Percentiles rank a stretch among this genome's conserved stretches.
These are phyloP conservation scores for Dictyostelium firmibasis DNA, from an alignment of 78 protist genomes.

Conservation along the genomic window DNA sequence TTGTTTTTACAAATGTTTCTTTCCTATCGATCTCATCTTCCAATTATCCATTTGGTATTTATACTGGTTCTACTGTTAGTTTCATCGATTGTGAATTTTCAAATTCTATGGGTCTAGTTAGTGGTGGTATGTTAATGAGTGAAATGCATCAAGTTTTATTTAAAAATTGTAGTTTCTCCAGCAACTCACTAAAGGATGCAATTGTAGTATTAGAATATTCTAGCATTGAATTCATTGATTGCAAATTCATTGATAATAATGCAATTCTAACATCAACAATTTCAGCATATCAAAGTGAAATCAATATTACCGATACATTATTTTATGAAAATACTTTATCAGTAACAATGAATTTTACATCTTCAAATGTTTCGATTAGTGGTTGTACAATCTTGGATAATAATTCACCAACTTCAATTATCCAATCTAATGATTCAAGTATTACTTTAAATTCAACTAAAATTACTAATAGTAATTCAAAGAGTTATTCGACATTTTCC, in stretches of 20 bases:
- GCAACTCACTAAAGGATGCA: background rate
- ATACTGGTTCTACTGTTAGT: background rate
- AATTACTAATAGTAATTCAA: background rate
- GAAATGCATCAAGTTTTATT: background rate
- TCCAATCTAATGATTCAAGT: background rate
- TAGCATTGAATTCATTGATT: background rate
- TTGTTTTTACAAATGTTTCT: background rate
- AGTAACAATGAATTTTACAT: background rate
- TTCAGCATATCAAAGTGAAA: background rate
- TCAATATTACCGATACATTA: background rate
- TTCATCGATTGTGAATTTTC: background rate
- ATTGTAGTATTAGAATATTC: background rate
- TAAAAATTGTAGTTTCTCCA: background rate
- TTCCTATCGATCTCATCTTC: background rate
- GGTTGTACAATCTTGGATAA: background rate
- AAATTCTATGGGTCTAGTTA: background rate
- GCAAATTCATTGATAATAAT: background rate
- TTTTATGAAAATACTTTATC: background rate
- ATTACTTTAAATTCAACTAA: background rate
- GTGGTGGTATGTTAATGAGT: background rate
- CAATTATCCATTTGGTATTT: conserved; percentile 4
- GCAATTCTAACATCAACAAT: background rate
- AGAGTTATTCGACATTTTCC: background rate
- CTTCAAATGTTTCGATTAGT: background rate
- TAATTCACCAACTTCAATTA: background rate